These are phyloP conservation scores for Aspergillus caelatus DNA, from an alignment of 2,329 filamentous ascomycete species.

Conservation along the genomic window DNA sequence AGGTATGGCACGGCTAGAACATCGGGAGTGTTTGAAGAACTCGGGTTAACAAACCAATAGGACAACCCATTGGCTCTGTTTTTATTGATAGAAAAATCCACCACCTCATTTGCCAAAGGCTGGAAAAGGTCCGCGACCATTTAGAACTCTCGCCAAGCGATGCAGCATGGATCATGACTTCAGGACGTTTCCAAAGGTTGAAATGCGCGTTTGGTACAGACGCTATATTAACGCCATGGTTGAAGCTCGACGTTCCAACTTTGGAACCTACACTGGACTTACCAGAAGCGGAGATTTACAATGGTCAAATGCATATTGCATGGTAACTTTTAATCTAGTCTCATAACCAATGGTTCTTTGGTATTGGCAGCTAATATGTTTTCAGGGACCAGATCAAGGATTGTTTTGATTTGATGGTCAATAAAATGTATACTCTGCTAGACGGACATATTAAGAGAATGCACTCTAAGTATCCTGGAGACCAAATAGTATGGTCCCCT, in stretches of 20 bases:
- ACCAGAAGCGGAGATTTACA: slow-evolving; percentile 29
- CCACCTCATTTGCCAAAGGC: slow-evolving; percentile 23
- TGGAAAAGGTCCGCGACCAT: slow-evolving; percentile 24
- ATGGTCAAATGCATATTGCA: slow-evolving; percentile 34
- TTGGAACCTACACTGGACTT: slow-evolving; percentile 22
- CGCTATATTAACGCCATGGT: slow-evolving; percentile 24
- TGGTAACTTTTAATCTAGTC: slow-evolving; percentile 19
- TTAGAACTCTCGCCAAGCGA: slow-evolving; percentile 21
- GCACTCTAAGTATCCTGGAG: slow-evolving; percentile 25
- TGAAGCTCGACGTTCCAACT: slow-evolving; percentile 33
- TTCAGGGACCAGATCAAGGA: slow-evolving; percentile 22
- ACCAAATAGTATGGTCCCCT: slow-evolving; percentile 30
- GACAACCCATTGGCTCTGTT: slow-evolving; percentile 40
- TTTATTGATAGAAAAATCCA: slow-evolving; percentile 38
- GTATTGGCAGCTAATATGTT: neutral
- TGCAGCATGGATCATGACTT: slow-evolving; percentile 34
- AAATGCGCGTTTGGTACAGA: slow-evolving; percentile 38
- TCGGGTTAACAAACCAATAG: slow-evolving; percentile 13
- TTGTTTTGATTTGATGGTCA: slow-evolving; percentile 27
- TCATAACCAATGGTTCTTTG: too few relatives aligned
- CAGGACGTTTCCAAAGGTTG: slow-evolving; percentile 34
- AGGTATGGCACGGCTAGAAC: slow-evolving; percentile 11
- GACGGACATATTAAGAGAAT: slow-evolving; percentile 29
- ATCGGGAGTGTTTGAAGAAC: neutral
- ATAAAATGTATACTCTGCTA: slow-evolving; percentile 33